phyloP scores from a whole-genome alignment of 495 filamentous ascomycete genomes.

The Xylaria venustula region DNA sequence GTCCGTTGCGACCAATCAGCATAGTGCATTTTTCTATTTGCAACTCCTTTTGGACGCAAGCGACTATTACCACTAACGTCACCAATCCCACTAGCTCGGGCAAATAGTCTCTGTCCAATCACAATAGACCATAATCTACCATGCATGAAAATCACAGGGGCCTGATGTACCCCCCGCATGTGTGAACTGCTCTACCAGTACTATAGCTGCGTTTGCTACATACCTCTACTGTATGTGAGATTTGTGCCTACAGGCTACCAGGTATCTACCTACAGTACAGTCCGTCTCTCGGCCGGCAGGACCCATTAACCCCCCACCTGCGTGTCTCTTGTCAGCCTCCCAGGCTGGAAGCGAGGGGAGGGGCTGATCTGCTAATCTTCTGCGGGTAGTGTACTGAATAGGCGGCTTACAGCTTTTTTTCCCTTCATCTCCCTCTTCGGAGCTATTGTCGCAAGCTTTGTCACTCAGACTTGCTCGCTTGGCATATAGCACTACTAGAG shows the following conservation, averaged over 20 bases:
- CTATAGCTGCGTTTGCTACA: too few relatives aligned
- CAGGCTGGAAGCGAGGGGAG: constrained; percentile 21
- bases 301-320: constrained; percentile 28
- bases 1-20: constrained; percentile 9
- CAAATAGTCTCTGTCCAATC: constrained; percentile 21
- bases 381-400: background rate
- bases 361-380: constrained; percentile 27
- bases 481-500: constrained; percentile 13
- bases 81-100: constrained; percentile 28
- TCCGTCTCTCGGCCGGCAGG: constrained; percentile 34
- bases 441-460: constrained; percentile 19
- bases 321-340: constrained; percentile 16
- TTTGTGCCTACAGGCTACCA: too few relatives aligned
- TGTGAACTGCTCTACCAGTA: background rate
- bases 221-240: too few relatives aligned
- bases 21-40: constrained; percentile 27
- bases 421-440: constrained; percentile 18
- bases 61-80: constrained; percentile 27
- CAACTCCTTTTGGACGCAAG: constrained; percentile 15
- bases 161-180: background rate
- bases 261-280: background rate
- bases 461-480: constrained; percentile 23
- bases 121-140: background rate
- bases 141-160: background rate
- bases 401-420: background rate